phyloP scores from a whole-genome alignment of 1,284 basidiomycete species.

The Rhodotorula sp. region DNA sequence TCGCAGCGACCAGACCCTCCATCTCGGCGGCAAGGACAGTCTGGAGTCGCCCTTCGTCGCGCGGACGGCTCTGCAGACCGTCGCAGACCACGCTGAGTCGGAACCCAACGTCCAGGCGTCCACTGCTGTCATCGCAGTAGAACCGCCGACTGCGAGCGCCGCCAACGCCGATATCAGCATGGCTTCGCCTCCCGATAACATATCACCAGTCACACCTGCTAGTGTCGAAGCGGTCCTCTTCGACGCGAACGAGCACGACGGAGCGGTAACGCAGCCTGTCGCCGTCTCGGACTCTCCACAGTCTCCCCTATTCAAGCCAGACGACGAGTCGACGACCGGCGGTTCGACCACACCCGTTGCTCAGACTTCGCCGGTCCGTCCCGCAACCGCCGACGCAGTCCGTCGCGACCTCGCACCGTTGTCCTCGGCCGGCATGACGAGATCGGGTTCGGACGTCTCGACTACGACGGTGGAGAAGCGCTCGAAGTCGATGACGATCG shows the following conservation, averaged over 20 bases:
- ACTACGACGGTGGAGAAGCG: slow-evolving; percentile 1
- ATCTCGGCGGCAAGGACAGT: slow-evolving; percentile 5
- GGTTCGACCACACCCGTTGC: no score
- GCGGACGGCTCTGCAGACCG: not conserved
- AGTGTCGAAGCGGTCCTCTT: not conserved
- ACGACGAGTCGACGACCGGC: not conserved
- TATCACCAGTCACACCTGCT: no score
- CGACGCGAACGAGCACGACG: not conserved
- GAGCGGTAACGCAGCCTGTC: not conserved
- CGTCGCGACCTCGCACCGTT: not conserved
- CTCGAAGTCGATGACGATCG: slow-evolving; percentile 52
- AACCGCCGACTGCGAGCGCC: not conserved
- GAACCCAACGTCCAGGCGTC: not conserved
- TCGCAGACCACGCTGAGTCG: not conserved
- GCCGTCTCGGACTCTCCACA: no score
- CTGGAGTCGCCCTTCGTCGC: not conserved
- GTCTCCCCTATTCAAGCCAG: no score
- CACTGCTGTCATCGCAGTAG: not conserved
- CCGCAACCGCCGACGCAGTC: not conserved
- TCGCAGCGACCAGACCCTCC: slow-evolving; percentile 60
- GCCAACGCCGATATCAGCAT: not conserved
- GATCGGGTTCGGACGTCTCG: slow-evolving; percentile 10
- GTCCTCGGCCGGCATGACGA: slow-evolving; percentile 1
- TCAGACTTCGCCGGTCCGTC: no score
- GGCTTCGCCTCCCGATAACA: not conserved